These are phyloP conservation scores for Amylocystis lapponica DNA, from an alignment of 768 basidiomycete genomes.

Conservation along the genomic window DNA sequence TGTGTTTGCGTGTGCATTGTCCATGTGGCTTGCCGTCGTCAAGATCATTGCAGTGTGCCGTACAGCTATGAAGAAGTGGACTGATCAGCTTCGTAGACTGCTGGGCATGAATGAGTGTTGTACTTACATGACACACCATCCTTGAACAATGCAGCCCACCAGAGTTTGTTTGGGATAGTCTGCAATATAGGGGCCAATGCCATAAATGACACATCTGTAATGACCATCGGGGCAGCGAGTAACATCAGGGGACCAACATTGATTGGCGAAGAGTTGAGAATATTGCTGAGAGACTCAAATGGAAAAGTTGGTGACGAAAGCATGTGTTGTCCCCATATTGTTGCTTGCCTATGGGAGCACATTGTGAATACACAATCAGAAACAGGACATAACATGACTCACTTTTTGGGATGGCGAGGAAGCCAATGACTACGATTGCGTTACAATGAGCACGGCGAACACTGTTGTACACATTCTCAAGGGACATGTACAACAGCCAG, in stretches of 20 bases:
- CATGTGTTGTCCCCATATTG: slow-evolving; percentile 1
- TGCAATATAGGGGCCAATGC: slow-evolving; percentile 24
- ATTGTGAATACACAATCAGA: too few species aligned
- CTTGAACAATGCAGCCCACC: slow-evolving; percentile 14
- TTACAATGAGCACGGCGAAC: slow-evolving; percentile 16
- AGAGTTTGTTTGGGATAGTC: slow-evolving; percentile 28
- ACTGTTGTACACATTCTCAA: slow-evolving; percentile 18
- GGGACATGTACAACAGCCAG: slow-evolving; percentile 21
- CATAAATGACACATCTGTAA: slow-evolving; percentile 22
- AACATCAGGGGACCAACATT: slow-evolving; percentile 13
- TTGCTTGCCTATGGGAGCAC: slow-evolving; percentile 3
- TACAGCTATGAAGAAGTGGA: slow-evolving; percentile 3
- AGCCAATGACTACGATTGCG: slow-evolving; percentile 12
- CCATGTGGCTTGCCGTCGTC: background rate
- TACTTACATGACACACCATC: slow-evolving; percentile 17
- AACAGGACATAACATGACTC: slow-evolving; percentile 1
- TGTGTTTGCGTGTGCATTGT: background rate
- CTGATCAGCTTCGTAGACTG: too few species aligned
- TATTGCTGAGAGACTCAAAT: slow-evolving; percentile 6
- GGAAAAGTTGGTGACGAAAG: slow-evolving; percentile 7
- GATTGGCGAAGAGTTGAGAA: slow-evolving; percentile 4
- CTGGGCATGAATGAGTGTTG: too few species aligned
- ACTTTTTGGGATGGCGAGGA: slow-evolving; percentile 29
- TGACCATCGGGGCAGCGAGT: slow-evolving; percentile 20
- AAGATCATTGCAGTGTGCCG: background rate